Percentiles rank a stretch among this genome's conserved stretches.
These are phyloP conservation scores for Phoma sp. DNA, from an alignment of 2,329 filamentous ascomycete species.

Conservation along the genomic window DNA sequence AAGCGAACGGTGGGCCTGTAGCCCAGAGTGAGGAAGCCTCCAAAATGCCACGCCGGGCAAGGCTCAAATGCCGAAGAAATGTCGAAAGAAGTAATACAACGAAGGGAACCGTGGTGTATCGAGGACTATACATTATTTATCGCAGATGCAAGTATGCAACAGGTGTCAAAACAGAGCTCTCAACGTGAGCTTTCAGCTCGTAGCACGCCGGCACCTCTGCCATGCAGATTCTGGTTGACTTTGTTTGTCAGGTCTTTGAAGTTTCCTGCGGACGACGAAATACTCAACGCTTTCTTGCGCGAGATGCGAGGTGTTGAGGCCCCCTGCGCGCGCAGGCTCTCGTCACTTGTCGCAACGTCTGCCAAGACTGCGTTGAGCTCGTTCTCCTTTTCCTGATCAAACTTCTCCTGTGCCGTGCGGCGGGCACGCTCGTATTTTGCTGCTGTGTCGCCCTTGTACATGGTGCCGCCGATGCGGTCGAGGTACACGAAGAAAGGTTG, in stretches of 20 bases:
- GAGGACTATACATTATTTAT: conserved; percentile 45
- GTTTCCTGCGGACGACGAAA: conserved; percentile 47
- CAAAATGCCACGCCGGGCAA: conserved; percentile 16
- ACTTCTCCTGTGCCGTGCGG: conserved; percentile 62
- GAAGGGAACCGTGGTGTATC: conserved; percentile 31
- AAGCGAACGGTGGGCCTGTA: conserved; percentile 24
- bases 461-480: conserved; percentile 82
- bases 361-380: conserved; percentile 23
- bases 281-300: conserved; percentile 51
- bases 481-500: conserved; percentile 96
- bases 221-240: conserved; percentile 55
- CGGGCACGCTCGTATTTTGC: conserved; percentile 65
- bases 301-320: conserved; percentile 48
- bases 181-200: conserved; percentile 53
- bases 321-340: conserved; percentile 34
- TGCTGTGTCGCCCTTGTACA: conserved; percentile 72
- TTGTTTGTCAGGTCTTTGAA: conserved; percentile 55
- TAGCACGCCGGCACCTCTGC: conserved; percentile 53
- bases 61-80: conserved; percentile 10
- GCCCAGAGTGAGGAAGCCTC: conserved; percentile 3
- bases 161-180: conserved; percentile 14
- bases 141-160: conserved; percentile 25
- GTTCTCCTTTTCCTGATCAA: conserved; percentile 57
- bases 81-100: conserved; percentile 29
- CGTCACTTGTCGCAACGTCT: conserved; percentile 30